Conservation (phyloP, 1,284 basidiomycete species). For the Grifola frondosa region DNA sequence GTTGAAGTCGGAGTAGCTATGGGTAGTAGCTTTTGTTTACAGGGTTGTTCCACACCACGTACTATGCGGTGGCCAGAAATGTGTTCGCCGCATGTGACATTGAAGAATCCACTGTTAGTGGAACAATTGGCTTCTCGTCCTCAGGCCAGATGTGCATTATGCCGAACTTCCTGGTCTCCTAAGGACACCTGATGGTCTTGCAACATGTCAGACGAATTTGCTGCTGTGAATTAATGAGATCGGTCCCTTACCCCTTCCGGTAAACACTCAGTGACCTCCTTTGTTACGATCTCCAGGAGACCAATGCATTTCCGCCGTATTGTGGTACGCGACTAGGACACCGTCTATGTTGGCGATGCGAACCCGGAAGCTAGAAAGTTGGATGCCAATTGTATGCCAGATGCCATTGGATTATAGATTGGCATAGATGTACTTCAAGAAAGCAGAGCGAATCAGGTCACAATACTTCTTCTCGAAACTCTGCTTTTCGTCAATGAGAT, state of each 20-base stretch:
- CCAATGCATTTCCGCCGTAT: slow-evolving; percentile 78
- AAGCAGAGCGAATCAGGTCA: slow-evolving; percentile 90
- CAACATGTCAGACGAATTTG: background rate
- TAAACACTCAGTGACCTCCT: slow-evolving; percentile 63
- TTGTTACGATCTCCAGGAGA: slow-evolving; percentile 71
- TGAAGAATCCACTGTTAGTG: slow-evolving; percentile 41
- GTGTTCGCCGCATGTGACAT: slow-evolving; percentile 32
- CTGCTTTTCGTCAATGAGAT: slow-evolving; percentile 58
- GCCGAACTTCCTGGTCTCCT: slow-evolving; percentile 49
- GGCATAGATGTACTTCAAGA: slow-evolving; percentile 97
- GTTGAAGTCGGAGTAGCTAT: background rate
- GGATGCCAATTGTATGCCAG: too few species aligned
- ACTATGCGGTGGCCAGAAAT: slow-evolving; percentile 39
- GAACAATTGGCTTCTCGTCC: slow-evolving; percentile 39
- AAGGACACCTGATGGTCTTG: slow-evolving; percentile 59
- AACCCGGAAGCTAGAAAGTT: slow-evolving; percentile 93
- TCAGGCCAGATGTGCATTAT: slow-evolving; percentile 66
- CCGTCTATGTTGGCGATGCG: slow-evolving; percentile 98
- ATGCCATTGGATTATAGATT: too few species aligned
- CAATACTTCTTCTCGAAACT: slow-evolving; percentile 91
- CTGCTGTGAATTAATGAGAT: background rate
- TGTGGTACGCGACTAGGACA: slow-evolving; percentile 94
- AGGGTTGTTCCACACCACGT: slow-evolving; percentile 27
- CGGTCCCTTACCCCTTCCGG: slow-evolving; percentile 56
- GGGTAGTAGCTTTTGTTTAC: slow-evolving; percentile 33